Evolutionary conservation across 805 yeast genomes (phyloP), one percentile per base, ranked within the genome.

Genomic region (Maudiozyma serrabonitensis): DNA sequence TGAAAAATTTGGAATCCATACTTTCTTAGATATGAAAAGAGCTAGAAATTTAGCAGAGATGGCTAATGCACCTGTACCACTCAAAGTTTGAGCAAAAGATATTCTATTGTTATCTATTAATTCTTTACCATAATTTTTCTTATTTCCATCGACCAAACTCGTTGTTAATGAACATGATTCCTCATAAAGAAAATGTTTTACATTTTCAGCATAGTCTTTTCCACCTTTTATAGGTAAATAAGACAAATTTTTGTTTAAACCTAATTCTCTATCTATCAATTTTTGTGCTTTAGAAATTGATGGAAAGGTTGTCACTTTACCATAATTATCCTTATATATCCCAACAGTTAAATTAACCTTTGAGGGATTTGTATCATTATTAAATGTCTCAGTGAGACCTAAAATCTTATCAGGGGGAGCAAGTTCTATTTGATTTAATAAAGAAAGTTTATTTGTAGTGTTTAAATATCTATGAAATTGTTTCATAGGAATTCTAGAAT

Each of bases 31-130:
- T 54, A 77, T 68, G 52, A 69, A 68, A 9, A 75, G 64, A 61
- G 81, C 74, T 59, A 90, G 68, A 63, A 91, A 86, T 62, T 83
- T 91, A 23, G 86, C 91, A 46, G 89, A 80, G 38, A 91, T 82
- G 56, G 95, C 81, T 53, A 90, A 73, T 3, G 97, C 91, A 48
- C 99, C 99, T 25, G 99, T 91, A 48, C 99, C 99, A 45, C 95
- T 84, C 54, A 91, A 75, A 51, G 97, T 85, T 70, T 91, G 99
- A 16, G 89, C 75, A 50, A 91, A 80, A 50, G 88, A 85, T 41
- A 93, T 75, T 55, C 93, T 75, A 52, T 77, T 76, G 44, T 80
- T 80, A 13, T 70, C 69, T 43, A 85, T 67, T 50, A 84, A 76
- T 51, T 75, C 63, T 38, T 75, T 71, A 39, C 86, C 86, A 31